Percentiles rank a stretch among this genome's conserved stretches.
phyloP scores from a whole-genome alignment of 176 grass and related monocot genomes.

The Oryza glumipatula region DNA sequence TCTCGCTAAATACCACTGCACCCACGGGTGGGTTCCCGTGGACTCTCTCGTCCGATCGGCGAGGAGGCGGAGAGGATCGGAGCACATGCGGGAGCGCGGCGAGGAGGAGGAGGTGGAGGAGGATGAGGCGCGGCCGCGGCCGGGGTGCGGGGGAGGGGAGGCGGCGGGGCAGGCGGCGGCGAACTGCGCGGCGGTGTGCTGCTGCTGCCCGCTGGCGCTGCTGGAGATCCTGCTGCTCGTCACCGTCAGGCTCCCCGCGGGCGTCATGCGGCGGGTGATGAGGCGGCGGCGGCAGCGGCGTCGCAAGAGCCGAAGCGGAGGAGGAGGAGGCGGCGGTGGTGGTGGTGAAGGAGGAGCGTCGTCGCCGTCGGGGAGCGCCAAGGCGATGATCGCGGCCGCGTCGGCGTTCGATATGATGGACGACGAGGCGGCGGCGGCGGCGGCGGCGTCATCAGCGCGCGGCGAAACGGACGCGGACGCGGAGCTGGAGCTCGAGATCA shows the following conservation, averaged over 20 bases:
- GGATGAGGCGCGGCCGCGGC: conserved; percentile 23
- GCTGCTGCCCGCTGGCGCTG: conserved; percentile 77
- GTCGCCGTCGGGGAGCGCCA: conserved; percentile 39
- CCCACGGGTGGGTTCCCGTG: background rate
- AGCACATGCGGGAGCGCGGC: conserved; percentile 27
- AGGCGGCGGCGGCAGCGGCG: background rate
- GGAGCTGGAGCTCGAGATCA: conserved; percentile 41
- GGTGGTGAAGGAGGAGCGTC: background rate
- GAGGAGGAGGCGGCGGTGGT: background rate
- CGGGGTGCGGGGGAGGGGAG: conserved; percentile 55
- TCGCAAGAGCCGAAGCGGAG: background rate
- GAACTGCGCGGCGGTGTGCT: conserved; percentile 73
- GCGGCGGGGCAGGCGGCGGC: conserved; percentile 72
- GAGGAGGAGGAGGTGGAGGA: background rate
- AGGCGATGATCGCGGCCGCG: conserved; percentile 41
- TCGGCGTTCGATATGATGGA: background rate
- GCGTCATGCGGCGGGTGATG: conserved; percentile 34
- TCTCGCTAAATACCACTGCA: conserved; percentile 30
- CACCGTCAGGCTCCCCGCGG: conserved; percentile 39
- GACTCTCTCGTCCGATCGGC: background rate
- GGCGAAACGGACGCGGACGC: background rate
- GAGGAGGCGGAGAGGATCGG: background rate
- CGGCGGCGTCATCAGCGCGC: background rate
- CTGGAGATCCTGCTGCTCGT: conserved; percentile 56
- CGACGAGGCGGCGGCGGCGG: conserved; percentile 10